These are phyloP conservation scores for Apiosordaria backusii DNA, from an alignment of 495 filamentous ascomycete genomes.

Conservation along the genomic window DNA sequence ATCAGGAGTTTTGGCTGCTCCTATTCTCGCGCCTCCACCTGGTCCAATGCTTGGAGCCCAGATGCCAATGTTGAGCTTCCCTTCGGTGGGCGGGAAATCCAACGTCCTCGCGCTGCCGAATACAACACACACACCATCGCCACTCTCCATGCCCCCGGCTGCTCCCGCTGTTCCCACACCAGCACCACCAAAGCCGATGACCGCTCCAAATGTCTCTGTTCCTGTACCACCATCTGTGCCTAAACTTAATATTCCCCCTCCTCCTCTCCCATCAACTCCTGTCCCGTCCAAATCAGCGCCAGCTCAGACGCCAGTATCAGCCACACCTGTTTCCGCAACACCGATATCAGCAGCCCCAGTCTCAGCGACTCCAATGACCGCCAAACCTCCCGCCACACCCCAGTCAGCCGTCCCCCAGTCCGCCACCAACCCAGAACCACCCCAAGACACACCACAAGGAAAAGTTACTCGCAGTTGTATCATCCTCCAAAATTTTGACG, in stretches of 20 bases:
- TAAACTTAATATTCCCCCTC: constrained; percentile 10
- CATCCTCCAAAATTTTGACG: constrained; percentile 56
- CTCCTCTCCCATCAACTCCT: constrained; percentile 12
- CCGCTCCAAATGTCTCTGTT: constrained; percentile 14
- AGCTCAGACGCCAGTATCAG: not conserved
- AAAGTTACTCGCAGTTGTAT: constrained; percentile 50
- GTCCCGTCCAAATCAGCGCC: not conserved
- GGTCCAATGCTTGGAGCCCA: constrained; percentile 26
- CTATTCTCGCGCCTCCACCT: constrained; percentile 34
- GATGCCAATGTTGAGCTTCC: constrained; percentile 26
- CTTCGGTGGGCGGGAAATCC: constrained; percentile 24
- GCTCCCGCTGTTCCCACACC: constrained; percentile 11
- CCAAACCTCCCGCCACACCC: constrained; percentile 20
- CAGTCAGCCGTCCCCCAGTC: not conserved
- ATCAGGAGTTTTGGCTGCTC: constrained; percentile 43
- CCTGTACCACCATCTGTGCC: constrained; percentile 11
- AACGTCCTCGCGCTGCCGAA: constrained; percentile 46
- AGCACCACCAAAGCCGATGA: not conserved
- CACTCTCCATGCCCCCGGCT: constrained; percentile 32
- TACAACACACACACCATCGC: constrained; percentile 38
- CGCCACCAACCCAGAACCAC: constrained; percentile 14
- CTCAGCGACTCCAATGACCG: constrained; percentile 6
- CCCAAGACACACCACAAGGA: constrained; percentile 20
- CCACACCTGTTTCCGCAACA: constrained; percentile 9
- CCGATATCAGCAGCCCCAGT: constrained; percentile 17